Evolutionary conservation across 2,329 filamentous ascomycete species (phyloP).

Genomic region (Boeremia exigua): DNA sequence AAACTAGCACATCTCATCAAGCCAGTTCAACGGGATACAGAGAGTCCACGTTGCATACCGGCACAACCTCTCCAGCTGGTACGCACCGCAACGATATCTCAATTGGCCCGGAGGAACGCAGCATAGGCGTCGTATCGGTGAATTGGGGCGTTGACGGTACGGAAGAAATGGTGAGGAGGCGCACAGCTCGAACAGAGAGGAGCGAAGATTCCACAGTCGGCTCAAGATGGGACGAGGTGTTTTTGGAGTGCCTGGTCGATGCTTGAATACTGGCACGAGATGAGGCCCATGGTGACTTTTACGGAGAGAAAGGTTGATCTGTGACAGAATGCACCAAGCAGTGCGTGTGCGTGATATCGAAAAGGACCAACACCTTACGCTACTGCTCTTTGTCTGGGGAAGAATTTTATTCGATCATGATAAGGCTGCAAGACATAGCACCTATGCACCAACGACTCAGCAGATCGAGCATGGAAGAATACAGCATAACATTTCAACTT

Average conservation of each 20-base stretch:
- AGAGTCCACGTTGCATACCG: not conserved
- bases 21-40: not conserved
- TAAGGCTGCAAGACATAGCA: too few species aligned
- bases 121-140: not conserved
- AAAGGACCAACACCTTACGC: too few species aligned
- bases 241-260: conserved; percentile 7
- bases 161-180: not conserved
- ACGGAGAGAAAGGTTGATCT: too few species aligned
- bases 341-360: too few species aligned
- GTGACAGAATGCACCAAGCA: too few species aligned
- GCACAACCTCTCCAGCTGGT: not conserved
- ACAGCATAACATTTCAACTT: not conserved
- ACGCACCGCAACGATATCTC: not conserved
- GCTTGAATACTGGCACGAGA: not conserved
- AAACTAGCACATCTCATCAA: too few species aligned
- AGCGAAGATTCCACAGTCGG: not conserved
- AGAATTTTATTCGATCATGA: too few species aligned
- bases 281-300: too few species aligned
- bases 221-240: not conserved
- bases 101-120: not conserved
- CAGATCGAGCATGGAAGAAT: not conserved
- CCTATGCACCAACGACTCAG: too few species aligned
- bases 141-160: not conserved
- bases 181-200: not conserved
- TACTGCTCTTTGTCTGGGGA: too few species aligned